Conservation (phyloP, 176 grass and related monocot species). For the Musa acuminata region DNA sequence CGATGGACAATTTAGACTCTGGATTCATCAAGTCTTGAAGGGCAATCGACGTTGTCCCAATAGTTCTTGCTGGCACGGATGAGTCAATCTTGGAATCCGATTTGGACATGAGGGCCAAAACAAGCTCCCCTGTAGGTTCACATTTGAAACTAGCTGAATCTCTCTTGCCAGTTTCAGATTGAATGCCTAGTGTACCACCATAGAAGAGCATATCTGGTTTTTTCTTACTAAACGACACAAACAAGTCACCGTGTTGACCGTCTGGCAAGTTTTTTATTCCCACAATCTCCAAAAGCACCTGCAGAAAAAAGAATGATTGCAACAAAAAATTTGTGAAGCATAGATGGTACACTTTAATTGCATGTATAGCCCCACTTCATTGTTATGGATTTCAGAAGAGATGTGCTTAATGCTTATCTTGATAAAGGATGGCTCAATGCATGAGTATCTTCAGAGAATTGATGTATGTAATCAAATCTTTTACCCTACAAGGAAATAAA, state of each 20-base stretch:
- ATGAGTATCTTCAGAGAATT: no score
- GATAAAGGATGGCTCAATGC: not conserved
- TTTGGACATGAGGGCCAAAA: slow-evolving; percentile 50
- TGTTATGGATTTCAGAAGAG: not conserved
- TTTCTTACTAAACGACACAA: slow-evolving; percentile 64
- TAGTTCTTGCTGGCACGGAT: slow-evolving; percentile 34
- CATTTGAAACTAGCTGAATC: slow-evolving; percentile 51
- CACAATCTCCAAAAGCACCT: slow-evolving; percentile 88
- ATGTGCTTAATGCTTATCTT: not conserved
- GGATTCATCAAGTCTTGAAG: slow-evolving; percentile 52
- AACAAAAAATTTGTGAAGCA: not conserved
- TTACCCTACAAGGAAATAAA: no score
- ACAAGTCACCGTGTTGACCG: slow-evolving; percentile 44
- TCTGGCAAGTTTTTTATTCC: slow-evolving; percentile 60
- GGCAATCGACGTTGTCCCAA: slow-evolving; percentile 65
- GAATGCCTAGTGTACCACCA: slow-evolving; percentile 49
- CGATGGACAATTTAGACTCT: slow-evolving; percentile 55
- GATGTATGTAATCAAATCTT: no score
- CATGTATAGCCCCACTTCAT: no score
- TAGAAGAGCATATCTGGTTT: slow-evolving; percentile 54
- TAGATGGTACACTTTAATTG: no score
- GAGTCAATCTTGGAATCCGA: slow-evolving; percentile 17
- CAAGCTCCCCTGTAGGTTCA: slow-evolving; percentile 61
- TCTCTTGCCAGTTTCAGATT: slow-evolving; percentile 39
- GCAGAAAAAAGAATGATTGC: slow-evolving; percentile 20